Evolutionary conservation across 1,284 basidiomycete genomes (phyloP), one percentile per base, ranked within the genome.

Genomic region (Puccinia coronata): DNA sequence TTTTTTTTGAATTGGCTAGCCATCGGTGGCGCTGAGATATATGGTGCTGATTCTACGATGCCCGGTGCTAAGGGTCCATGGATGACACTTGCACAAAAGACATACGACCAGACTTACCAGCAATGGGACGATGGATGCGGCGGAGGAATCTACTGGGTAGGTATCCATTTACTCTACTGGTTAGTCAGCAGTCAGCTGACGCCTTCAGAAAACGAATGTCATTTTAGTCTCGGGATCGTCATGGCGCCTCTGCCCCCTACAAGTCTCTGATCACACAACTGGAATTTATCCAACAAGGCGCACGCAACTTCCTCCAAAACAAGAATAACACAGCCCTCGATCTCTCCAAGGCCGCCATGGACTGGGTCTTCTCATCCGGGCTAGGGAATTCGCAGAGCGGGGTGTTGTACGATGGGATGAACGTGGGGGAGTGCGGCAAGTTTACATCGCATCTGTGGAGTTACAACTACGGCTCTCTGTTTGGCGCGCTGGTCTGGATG

Each of bases 261-360:
- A 80, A 80, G 39, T 80, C 78, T n/a, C 41, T 80, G 23, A 80
- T 80, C 43, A 80, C 78, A 41, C 67, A 80, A 51, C 59, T 80
- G 11, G 69, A 80, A 61, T 80, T 80, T 23, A 53, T 73, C 9
- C 67, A 59, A 36, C 69, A 71, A 61, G 78, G 78, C 8, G 78
- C 78, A 28, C 78, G 78, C 9, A 80, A 72, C 36, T 80, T 47
- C 25, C 23, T 80, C 1, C 34, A 61, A 28, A 71, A 25, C 25
- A 71, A 80, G 34, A 80, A 80, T 25, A 36, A 80, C 16, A 80
- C 78, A 23, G 78, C 78, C 3, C 43, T 80, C 18, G 57, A 71
- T 41, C 78, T 71, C 1, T 41, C 78, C 3, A 80, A 80, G n/a
- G 53, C 67, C 18, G 67, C 78, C 28, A 34, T 80, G 20, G 78